phyloP scores from a whole-genome alignment of 176 grass and related monocot genomes.

The Themeda triandra region DNA sequence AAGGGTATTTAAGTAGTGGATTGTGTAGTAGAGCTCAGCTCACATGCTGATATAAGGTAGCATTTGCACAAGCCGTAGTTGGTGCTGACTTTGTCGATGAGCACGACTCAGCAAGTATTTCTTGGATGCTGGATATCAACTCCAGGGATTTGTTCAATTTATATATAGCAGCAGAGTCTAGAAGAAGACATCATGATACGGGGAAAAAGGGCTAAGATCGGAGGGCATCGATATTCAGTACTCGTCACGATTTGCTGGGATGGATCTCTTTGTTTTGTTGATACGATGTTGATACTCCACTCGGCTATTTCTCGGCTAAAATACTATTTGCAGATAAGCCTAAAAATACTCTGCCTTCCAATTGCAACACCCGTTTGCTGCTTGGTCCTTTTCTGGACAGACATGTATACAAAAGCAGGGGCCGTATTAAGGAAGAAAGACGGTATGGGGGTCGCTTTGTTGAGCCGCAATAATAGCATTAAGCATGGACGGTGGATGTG shows the following conservation, averaged over 20 bases:
- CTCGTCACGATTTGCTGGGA: too few species aligned
- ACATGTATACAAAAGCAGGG: not conserved
- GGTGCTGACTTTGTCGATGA: slow-evolving; percentile 16
- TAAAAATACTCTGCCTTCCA: not conserved
- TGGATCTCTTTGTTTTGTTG: not conserved
- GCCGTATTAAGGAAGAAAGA: not conserved
- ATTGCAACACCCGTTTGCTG: not conserved
- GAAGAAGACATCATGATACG: not conserved
- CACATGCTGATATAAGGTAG: not conserved
- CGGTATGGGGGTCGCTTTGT: not conserved
- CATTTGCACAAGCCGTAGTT: not conserved
- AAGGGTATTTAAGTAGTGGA: not conserved
- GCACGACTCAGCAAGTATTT: not conserved
- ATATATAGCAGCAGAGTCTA: not conserved
- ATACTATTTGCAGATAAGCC: not conserved
- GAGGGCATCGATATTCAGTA: not conserved
- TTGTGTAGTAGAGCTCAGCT: not conserved
- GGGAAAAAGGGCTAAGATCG: too few species aligned
- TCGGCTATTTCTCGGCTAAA: not conserved
- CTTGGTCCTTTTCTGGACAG: slow-evolving; percentile 21
- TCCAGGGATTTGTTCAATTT: not conserved
- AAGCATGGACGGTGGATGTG: not conserved
- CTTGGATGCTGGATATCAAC: not conserved
- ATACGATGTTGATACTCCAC: not conserved
- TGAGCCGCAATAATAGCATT: slow-evolving; percentile 2